These are phyloP conservation scores for Leptomonas seymouri DNA, from an alignment of 208 protist species.

Conservation along the genomic window DNA sequence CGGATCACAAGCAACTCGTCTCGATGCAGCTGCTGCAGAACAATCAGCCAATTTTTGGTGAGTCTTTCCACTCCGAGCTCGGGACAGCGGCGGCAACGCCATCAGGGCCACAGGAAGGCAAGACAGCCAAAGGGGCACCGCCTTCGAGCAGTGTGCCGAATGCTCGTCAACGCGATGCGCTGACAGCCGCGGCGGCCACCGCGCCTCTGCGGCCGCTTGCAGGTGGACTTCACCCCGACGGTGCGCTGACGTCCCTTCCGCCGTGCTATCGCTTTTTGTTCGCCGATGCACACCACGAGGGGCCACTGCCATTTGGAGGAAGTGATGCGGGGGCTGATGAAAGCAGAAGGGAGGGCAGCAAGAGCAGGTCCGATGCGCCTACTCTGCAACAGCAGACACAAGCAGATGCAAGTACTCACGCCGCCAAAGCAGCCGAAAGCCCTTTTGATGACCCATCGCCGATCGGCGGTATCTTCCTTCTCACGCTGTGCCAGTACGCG, in stretches of 20 bases:
- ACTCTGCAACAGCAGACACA: background rate
- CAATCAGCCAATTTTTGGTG: background rate
- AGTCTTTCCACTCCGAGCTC: slow-evolving; percentile 6
- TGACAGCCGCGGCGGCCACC: background rate
- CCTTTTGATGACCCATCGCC: slow-evolving; percentile 22
- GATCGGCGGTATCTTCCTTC: slow-evolving; percentile 64
- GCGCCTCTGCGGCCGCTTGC: slow-evolving; percentile 10
- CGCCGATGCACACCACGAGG: slow-evolving; percentile 17
- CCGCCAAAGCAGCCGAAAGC: background rate
- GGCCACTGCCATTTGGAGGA: background rate
- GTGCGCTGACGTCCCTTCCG: slow-evolving; percentile 33
- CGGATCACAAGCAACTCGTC: slow-evolving; percentile 32
- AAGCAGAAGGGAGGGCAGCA: background rate
- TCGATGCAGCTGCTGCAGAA: slow-evolving; percentile 11
- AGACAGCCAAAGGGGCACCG: background rate
- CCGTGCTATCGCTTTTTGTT: slow-evolving; percentile 67
- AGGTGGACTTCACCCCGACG: slow-evolving; percentile 14
- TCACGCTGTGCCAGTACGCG: slow-evolving; percentile 74
- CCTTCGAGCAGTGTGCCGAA: background rate
- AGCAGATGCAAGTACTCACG: background rate
- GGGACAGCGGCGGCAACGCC: background rate
- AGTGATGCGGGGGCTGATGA: slow-evolving; percentile 12
- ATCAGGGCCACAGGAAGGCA: background rate
- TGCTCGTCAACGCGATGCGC: background rate
- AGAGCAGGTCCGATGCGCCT: background rate